Evolutionary conservation across 306 rosid genomes (phyloP), one percentile per base, ranked within the genome.

Genomic region (Vigna radiata): DNA sequence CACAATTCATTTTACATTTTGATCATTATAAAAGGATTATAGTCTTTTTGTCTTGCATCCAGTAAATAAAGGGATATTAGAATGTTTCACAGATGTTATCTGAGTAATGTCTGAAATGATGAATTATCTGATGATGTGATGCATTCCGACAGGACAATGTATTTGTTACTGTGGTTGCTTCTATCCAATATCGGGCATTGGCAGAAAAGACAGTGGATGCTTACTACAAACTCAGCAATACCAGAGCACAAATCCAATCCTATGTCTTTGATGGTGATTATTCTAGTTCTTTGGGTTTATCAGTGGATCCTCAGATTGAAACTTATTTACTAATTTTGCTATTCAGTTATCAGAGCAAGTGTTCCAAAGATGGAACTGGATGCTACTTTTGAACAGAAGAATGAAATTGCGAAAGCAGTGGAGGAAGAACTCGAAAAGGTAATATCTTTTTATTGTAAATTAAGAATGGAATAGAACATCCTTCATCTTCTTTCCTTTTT

Each of bases 161-260:
- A 1, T 90, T 92, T 50, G 96, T 92, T 58, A 90, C 81, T 17
- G 97, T 92, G 25, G 96, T 92, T 66, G 97, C 97, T n/a, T 92
- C 94, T 2, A 82, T 92, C 56, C 96, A 92, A 82, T 92, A 90
- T 54, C 91, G 96, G 31, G 94, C 92, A 44, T 72, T 92, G 79
- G 88, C 90, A 25, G 86, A 86, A 68, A 92, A 89, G 78, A 96
- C 96, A 15, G 74, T 16, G 4, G 96, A 92, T 80, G 97, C 97
- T 36, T 90, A 86, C 80, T 92, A 92, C 88, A 92, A 86, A 60
- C 94, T 92, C 29, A 89, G 76, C 86, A 89, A 92, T 83, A 86
- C 96, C 60, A 86, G 86, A 63, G 73, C 83, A 48, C 97, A 92
- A 77, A 90, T 92, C 44, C 96, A 90, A 78, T 87, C 94, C n/a